These are phyloP conservation scores for Solanum habrochaites DNA, from an alignment of 257 asterid genomes.

Conservation along the genomic window DNA sequence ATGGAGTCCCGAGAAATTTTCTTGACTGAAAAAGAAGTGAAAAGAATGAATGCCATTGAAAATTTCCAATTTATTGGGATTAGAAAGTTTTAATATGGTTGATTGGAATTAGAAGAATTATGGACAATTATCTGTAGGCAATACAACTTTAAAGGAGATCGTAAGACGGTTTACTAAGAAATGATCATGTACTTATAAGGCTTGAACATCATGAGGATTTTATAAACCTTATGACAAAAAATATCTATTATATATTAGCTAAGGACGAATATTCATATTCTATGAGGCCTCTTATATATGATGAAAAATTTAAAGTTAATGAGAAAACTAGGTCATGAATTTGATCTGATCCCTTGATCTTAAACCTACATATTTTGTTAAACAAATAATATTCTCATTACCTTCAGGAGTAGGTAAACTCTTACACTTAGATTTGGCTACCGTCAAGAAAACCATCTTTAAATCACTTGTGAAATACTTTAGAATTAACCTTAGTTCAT, in stretches of 20 bases:
- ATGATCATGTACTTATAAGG: no score
- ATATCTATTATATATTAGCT: no score
- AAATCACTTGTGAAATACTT: no score
- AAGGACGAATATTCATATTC: neutral
- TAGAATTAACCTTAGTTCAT: no score
- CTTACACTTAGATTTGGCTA: neutral
- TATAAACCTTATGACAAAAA: neutral
- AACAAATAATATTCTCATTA: neutral
- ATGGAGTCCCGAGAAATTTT: neutral
- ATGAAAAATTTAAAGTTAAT: no score
- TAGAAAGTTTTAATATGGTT: neutral
- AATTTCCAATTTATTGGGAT: neutral
- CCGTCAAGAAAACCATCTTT: no score
- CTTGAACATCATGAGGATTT: neutral
- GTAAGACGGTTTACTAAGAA: neutral
- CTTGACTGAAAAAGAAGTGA: neutral
- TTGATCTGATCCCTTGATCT: neutral
- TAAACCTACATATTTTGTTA: neutral
- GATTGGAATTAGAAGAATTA: neutral
- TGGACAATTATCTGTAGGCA: neutral
- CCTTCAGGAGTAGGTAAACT: neutral
- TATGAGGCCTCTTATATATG: neutral
- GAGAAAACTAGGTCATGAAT: neutral
- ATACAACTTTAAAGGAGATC: neutral
- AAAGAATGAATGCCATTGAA: neutral